phyloP scores from a whole-genome alignment of 495 filamentous ascomycete species.

The Tuber borchii region DNA sequence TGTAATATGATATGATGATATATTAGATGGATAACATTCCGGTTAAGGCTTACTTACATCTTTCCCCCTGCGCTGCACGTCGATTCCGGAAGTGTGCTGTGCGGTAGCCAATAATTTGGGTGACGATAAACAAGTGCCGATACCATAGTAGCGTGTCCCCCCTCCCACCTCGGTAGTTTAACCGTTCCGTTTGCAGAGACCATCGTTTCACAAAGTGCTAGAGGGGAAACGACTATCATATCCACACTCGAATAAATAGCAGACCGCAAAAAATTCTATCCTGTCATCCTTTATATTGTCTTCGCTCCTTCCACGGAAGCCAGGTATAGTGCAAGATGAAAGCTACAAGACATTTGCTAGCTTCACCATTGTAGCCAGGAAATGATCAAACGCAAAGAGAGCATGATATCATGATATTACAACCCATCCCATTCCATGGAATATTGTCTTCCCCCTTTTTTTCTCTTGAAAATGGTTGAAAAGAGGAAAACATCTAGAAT shows the following conservation, averaged over 20 bases:
- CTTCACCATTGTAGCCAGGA: neutral
- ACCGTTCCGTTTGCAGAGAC: neutral
- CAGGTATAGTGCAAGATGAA: slow-evolving; percentile 1
- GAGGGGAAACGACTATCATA: neutral
- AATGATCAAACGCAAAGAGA: neutral
- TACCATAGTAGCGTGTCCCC: neutral
- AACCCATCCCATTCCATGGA: neutral
- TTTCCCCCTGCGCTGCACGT: neutral
- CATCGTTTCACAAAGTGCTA: neutral
- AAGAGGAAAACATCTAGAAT: slow-evolving; percentile 1
- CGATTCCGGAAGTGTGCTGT: neutral
- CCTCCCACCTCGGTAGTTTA: neutral
- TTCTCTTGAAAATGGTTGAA: neutral
- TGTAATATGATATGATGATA: neutral
- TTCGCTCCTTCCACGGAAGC: neutral
- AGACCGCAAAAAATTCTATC: neutral
- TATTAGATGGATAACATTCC: neutral
- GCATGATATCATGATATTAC: neutral
- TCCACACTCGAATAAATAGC: neutral
- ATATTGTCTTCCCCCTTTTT: neutral
- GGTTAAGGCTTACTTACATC: neutral
- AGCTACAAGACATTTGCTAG: neutral
- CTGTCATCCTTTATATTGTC: neutral
- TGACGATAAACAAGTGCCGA: neutral
- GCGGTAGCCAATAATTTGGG: neutral